Base-by-base conservation (phyloP, 306 rosid species). In the Cucumis hystrix region DNA sequence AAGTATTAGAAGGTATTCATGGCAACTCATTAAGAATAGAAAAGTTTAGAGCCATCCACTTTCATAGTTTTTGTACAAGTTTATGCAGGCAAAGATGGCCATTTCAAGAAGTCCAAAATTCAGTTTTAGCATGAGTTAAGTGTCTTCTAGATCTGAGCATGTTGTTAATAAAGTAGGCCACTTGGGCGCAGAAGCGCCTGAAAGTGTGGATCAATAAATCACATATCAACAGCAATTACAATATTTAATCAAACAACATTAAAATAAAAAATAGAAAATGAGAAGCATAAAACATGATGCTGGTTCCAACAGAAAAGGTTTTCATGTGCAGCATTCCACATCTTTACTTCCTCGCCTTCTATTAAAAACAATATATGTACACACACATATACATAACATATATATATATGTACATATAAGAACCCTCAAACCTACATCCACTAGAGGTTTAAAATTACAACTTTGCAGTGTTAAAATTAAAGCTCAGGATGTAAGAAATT, bases 1-100 rank as follows among this genome's bases (percentile, higher is more conserved):
- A 80, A 80, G 76, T 51, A 82, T 63, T 63, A 63, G 25, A 79
- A 77, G 77, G 60, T 51, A 25, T 15, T 17, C 60, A 72, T 55
- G 17, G 30, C 62, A 52, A 41, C 61, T 73, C 43, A 52, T 16
- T 30, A 30, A 51, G 62, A 52, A 73, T 25, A 71, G 58, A 73
- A 49, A 25, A 25, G 17, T 8, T 51, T 28, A 72, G 61, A 28
- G 10, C 23, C 59, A 72, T 17, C 60, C 4, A 18, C 35, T 28
- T 43, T 21, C 75, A 69, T 20, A 69, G 3, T 23, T 69, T 69
- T 45, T 47, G 58, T 7, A 45, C 57, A n/a, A 69, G 39, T 69
- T 69, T n/a, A 21, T 43, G 57, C 30, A 5, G 14, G 75, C 39
- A 43, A 39, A 45, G 58, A 41, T 37, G 52, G 57, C 57, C 57